These are phyloP conservation scores for Immersiporthe knoxdaviesiana DNA, from an alignment of 2,329 filamentous ascomycete genomes.

Conservation along the genomic window DNA sequence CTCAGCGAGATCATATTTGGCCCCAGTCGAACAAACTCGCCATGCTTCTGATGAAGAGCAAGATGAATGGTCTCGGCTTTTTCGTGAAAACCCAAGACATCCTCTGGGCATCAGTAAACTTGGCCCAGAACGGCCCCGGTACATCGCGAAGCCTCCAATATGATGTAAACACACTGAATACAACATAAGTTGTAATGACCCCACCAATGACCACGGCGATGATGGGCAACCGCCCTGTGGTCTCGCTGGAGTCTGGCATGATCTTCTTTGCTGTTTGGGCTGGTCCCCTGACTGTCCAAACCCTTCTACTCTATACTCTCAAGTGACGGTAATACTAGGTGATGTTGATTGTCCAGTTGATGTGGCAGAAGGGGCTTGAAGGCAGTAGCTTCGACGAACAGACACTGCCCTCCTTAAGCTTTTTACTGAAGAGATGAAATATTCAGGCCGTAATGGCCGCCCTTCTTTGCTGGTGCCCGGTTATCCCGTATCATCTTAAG, in stretches of 20 bases:
- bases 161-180: neutral
- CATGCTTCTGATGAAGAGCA: slow-evolving; percentile 47
- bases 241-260: neutral
- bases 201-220: neutral
- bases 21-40: slow-evolving; percentile 51
- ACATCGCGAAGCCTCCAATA: slow-evolving; percentile 32
- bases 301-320: too few relatives aligned
- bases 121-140: slow-evolving; percentile 33
- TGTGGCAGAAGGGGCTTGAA: neutral
- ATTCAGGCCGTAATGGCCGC: neutral
- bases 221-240: neutral
- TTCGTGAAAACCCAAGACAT: slow-evolving; percentile 33
- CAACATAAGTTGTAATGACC: neutral
- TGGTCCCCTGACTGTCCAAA: neutral
- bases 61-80: slow-evolving; percentile 29
- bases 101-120: slow-evolving; percentile 30
- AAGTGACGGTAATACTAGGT: neutral
- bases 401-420: neutral
- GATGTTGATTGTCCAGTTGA: neutral
- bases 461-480: neutral
- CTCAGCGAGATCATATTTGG: slow-evolving; percentile 52
- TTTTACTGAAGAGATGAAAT: neutral
- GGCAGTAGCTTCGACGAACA: neutral
- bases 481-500: neutral
- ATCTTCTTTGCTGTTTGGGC: neutral